Evolutionary conservation across 768 basidiomycete species (phyloP).

Genomic region (Mycena alexandri): DNA sequence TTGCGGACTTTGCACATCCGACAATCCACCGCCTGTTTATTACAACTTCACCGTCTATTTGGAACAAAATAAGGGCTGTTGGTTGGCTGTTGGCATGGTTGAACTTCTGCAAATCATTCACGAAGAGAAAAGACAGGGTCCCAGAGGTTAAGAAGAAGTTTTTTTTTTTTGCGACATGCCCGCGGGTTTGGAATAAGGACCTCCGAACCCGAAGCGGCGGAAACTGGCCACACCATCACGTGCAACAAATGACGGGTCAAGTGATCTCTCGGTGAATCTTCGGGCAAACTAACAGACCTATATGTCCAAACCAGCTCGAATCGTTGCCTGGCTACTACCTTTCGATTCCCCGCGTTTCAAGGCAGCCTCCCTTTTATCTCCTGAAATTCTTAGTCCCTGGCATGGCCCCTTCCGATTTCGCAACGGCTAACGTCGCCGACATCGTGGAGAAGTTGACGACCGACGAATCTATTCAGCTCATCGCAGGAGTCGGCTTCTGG

Average conservation of each 20-base stretch:
- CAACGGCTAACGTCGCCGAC: constrained; percentile 69
- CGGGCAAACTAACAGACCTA: constrained; percentile 21
- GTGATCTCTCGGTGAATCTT: constrained; percentile 27
- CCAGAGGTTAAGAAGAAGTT: no score
- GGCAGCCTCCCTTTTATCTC: not conserved
- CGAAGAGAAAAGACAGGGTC: no score
- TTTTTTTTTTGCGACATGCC: no score
- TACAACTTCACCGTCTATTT: no score
- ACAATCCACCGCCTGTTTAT: not conserved
- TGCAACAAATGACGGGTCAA: constrained; percentile 18
- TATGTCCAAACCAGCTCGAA: constrained; percentile 6
- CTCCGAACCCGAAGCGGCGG: no score
- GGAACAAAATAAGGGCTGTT: no score
- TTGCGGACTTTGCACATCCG: not conserved
- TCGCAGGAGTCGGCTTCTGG: constrained; percentile 84
- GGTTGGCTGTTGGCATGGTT: no score
- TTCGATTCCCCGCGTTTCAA: no score
- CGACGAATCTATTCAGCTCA: constrained; percentile 80
- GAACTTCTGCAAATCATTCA: not conserved
- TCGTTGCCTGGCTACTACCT: not conserved
- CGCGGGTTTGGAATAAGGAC: no score
- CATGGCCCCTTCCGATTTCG: constrained; percentile 81
- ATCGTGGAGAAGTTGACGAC: constrained; percentile 76
- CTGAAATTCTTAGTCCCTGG: not conserved
- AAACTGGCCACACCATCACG: not conserved